Base-by-base conservation (phyloP, 495 filamentous ascomycete genomes). In the Xylaria nigripes region DNA sequence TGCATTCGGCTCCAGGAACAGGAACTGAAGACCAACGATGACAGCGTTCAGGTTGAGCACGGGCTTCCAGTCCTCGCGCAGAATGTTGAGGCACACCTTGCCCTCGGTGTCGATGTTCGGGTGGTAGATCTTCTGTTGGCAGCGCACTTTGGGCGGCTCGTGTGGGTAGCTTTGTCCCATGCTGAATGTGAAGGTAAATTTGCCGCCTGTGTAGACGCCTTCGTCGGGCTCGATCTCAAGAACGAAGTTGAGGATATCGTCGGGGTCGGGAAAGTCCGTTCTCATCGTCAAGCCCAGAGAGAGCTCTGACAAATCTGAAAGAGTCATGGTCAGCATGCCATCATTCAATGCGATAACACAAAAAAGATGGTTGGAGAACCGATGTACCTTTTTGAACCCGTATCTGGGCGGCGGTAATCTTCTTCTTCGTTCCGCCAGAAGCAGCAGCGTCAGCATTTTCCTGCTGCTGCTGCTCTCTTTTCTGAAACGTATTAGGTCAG, bases 51-150 rank as follows among this genome's bases (percentile, higher is more conserved):
- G 69, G 66, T 97, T 97, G 66, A 98, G 74, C 19, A 97, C 93
- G 0, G 93, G 93, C 74, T 96, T 97, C 93, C 93, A 98, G 74
- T 98, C 93, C 75, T 97, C 93, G 51, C 93, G 76, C 63, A 98
- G 71, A 55, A 98, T 97, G 67, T 98, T 98, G 61, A 98, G 70
- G 74, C 93, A 98, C 13, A 98, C 90, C 65, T 98, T 98, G 36
- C 93, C 93, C 63, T 98, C 93, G 45, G 95, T 76, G 67, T 98
- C 93, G 69, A 98, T 97, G 69, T 98, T 98, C 10, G 93, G 93
- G 64, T 98, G 93, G 72, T 98, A 98, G 61, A 97, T 96, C 77
- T 96, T 98, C 70, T 98, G 87, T 51, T 85, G 88, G 71, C 93
- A 97, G 67, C 91, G 95, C 61, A 98, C 94, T 72, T 97, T 97